Evolutionary conservation across 768 basidiomycete genomes (phyloP).

Genomic region (Boletus barrowsii): DNA sequence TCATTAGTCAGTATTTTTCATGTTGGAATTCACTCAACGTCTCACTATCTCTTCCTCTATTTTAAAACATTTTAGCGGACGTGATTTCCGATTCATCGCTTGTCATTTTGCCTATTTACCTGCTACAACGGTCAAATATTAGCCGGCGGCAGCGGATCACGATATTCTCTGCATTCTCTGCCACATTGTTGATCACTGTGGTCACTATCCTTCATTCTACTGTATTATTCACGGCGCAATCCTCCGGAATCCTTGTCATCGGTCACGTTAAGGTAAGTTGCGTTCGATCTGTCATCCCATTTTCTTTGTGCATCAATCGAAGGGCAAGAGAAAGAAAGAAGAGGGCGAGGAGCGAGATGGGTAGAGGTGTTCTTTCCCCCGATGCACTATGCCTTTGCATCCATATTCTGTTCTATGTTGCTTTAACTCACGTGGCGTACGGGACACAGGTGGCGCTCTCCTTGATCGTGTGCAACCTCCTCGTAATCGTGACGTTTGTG

Average conservation of each 20-base stretch:
- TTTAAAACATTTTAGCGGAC: conserved; percentile 13
- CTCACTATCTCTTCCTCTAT: too few relatives aligned
- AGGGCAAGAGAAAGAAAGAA: too few relatives aligned
- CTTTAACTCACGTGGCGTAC: not conserved
- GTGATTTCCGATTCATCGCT: conserved; percentile 18
- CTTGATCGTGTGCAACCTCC: conserved; percentile 24
- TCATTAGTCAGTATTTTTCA: conserved; percentile 18
- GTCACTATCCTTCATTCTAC: conserved; percentile 21
- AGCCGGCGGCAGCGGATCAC: conserved; percentile 12
- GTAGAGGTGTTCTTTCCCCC: too few relatives aligned
- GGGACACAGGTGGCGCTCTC: conserved; percentile 19
- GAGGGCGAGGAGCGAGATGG: too few relatives aligned
- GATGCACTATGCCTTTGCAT: too few relatives aligned
- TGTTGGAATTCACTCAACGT: too few relatives aligned
- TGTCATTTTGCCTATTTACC: conserved; percentile 16
- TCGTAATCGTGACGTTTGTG: conserved; percentile 25
- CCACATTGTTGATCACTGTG: conserved; percentile 17
- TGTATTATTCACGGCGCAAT: not conserved
- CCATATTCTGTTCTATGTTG: too few relatives aligned
- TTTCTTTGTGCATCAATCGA: too few relatives aligned
- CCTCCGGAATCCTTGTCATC: conserved; percentile 13
- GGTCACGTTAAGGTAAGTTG: conserved; percentile 24
- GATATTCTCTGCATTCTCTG: conserved; percentile 19
- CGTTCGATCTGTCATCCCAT: not conserved
- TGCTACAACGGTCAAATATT: conserved; percentile 7